Base-by-base conservation (phyloP, 306 rosid genomes). In the Gillenia trifoliata region DNA sequence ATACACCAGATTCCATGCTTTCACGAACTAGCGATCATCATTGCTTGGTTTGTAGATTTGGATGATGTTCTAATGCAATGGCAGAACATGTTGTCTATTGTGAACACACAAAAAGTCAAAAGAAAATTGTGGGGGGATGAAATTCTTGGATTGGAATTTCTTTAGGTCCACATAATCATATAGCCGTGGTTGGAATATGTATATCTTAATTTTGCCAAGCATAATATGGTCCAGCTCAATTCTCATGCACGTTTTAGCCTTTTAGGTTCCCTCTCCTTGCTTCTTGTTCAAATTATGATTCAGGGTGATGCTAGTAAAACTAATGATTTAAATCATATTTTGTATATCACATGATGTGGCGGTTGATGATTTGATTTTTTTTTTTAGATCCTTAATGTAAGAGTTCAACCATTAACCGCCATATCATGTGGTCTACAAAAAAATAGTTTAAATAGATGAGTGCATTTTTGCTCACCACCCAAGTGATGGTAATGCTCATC, bases 151-250 rank as follows among this genome's bases (percentile, higher is more conserved):
- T 6, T 26, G 38, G 76, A 13, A 40, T 72, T 72, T 64, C 20
- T 9, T 59, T 26, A 28, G 67, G 56, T 26, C 56, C 67, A 38
- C 64, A 40, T 56, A 8, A 40, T 62, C 66, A 12, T 11, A 30
- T 16, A 62, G 40, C 66, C 66, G 19, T 26, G 8, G 17, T 59
- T 12, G 31, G 64, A 26, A 4, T 34, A 38, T 29, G 73, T 38
- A 36, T 41, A 30, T 50, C 62, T 16, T 33, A 49, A 69, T 49
- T 8, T 8, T 19, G 16, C 19, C 75, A 16, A 56, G 66, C 38
- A 71, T 56, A 56, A 71, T 25, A 72, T 38, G 76, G 76, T 72
- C 68, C 57, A 26, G 57, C 67, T 12, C 64, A 19, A 17, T 17
- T 16, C 28, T 26, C 34, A 15, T 41, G 26, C 26, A 15, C 41